Evolutionary conservation across 2,329 filamentous ascomycete species (phyloP).

Genomic region (Dichotomopilus funicola): DNA sequence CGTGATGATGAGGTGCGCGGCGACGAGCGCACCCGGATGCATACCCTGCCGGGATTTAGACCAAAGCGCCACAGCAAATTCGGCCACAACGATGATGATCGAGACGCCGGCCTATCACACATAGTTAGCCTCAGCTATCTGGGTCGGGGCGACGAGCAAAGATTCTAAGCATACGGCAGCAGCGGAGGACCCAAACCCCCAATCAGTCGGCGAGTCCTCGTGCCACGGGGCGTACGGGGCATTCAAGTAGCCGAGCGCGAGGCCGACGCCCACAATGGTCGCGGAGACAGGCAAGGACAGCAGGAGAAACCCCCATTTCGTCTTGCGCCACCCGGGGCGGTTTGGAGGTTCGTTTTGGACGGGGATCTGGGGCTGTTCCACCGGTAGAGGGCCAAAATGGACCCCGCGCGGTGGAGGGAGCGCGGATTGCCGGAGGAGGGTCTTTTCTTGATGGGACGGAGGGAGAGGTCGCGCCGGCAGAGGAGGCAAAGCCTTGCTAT

Average conservation of each 20-base stretch:
- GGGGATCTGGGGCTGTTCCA: neutral
- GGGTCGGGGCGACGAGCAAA: neutral
- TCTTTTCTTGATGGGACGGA: neutral
- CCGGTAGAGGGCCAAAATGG: conserved; percentile 1
- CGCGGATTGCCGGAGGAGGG: neutral
- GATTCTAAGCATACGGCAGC: conserved; percentile 12
- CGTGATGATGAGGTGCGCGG: conserved; percentile 37
- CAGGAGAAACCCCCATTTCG: conserved; percentile 12
- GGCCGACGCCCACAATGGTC: conserved; percentile 16
- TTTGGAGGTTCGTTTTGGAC: neutral
- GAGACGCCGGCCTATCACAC: conserved; percentile 29
- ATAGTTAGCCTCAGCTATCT: too few relatives aligned
- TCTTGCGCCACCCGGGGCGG: conserved; percentile 10
- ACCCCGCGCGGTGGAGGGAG: neutral
- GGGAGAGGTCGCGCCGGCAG: conserved; percentile 2
- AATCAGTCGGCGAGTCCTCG: neutral
- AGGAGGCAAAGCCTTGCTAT: neutral
- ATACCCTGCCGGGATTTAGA: conserved; percentile 32
- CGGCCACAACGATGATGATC: conserved; percentile 34
- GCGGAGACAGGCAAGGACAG: conserved; percentile 12
- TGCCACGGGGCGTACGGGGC: neutral
- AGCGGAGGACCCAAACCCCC: conserved; percentile 8
- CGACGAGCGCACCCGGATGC: conserved; percentile 40
- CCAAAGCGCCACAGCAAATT: conserved; percentile 32
- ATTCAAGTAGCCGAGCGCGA: conserved; percentile 9